Evolutionary conservation across 2,329 filamentous ascomycete species (phyloP).

Genomic region (Pseudogymnoascus destructans): DNA sequence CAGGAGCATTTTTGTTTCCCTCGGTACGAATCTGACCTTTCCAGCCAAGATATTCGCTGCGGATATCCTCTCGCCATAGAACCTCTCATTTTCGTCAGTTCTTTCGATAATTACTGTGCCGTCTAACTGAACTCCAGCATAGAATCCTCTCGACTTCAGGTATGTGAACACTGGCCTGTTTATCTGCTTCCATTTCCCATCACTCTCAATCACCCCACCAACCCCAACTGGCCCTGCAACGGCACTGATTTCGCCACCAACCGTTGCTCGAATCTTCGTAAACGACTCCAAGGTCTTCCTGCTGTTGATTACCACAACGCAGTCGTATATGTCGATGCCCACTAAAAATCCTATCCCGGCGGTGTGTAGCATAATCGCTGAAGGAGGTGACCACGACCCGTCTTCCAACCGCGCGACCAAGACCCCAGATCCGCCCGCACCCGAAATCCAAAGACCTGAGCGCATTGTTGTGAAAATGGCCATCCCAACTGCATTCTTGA

Average conservation of each 20-base stretch:
- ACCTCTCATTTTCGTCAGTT: conserved; percentile 75
- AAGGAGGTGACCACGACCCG: conserved; percentile 83
- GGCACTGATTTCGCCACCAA: conserved; percentile 70
- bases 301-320: conserved; percentile 84
- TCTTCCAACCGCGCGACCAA: conserved; percentile 74
- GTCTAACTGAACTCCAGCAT: conserved; percentile 75
- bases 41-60: conserved; percentile 46
- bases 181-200: conserved; percentile 38
- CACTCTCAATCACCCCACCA: conserved; percentile 42
- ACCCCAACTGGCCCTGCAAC: conserved; percentile 65
- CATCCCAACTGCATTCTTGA: conserved; percentile 78
- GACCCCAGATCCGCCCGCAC: conserved; percentile 79
- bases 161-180: conserved; percentile 70
- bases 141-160: conserved; percentile 79
- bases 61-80: conserved; percentile 57
- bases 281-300: conserved; percentile 74
- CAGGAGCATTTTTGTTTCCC: conserved; percentile 31
- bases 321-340: conserved; percentile 92
- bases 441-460: conserved; percentile 81
- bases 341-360: conserved; percentile 79
- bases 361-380: conserved; percentile 81
- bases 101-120: conserved; percentile 78
- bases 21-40: conserved; percentile 22
- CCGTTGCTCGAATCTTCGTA: conserved; percentile 61
- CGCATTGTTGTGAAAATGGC: conserved; percentile 95